Percentiles rank a stretch among this genome's conserved stretches.
These are phyloP conservation scores for Poa pratensis DNA, from an alignment of 176 grass and related monocot species.

Conservation along the genomic window DNA sequence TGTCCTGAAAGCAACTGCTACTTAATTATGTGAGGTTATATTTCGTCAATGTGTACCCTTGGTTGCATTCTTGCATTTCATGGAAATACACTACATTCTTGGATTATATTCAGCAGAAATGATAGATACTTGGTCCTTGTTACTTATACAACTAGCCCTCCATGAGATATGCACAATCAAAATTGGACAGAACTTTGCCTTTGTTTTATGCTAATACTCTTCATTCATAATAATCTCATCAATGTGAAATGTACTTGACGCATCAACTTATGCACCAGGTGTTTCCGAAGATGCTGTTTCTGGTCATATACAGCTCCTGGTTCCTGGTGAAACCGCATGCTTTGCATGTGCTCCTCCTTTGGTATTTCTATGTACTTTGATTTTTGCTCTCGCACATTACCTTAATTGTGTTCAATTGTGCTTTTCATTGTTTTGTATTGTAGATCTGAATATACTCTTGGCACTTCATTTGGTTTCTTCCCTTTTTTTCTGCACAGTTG, in stretches of 20 bases:
- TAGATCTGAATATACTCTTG: constrained; percentile 7
- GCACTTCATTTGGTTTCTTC: not conserved
- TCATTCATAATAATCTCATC: constrained; percentile 13
- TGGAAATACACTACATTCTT: constrained; percentile 4
- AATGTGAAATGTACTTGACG: constrained; percentile 1
- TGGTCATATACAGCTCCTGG: constrained; percentile 93
- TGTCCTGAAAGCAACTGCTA: constrained; percentile 17
- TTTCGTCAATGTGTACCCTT: not conserved
- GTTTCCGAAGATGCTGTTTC: constrained; percentile 99
- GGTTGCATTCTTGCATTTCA: constrained; percentile 1
- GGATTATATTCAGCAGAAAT: not conserved
- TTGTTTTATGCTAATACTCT: not conserved
- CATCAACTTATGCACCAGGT: constrained; percentile 56
- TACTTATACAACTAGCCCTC: not conserved
- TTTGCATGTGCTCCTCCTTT: constrained; percentile 98
- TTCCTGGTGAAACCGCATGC: constrained; percentile 97
- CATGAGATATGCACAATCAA: not conserved
- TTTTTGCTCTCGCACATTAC: not conserved
- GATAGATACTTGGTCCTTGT: not conserved
- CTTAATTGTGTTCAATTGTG: constrained; percentile 45
- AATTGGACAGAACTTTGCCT: not conserved
- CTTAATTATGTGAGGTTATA: not conserved
- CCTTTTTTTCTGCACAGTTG: not conserved
- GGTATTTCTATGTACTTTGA: constrained; percentile 51
- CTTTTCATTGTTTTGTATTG: not conserved